These are phyloP conservation scores for Scleroderma bovista DNA, from an alignment of 768 basidiomycete genomes.

Conservation along the genomic window DNA sequence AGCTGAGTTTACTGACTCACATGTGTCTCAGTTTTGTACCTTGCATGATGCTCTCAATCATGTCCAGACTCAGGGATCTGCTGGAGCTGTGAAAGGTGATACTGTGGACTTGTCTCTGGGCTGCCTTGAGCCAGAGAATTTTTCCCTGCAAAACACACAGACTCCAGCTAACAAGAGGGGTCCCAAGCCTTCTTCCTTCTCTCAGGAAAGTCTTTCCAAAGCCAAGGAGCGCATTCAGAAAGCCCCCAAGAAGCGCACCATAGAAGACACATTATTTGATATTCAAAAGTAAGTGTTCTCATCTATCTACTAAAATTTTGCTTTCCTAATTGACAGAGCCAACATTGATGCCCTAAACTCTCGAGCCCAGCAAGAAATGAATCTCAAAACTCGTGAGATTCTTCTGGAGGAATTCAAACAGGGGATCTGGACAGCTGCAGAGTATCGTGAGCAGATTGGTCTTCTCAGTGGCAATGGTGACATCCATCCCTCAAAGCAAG, in stretches of 20 bases:
- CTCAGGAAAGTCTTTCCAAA: background rate
- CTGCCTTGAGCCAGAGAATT: background rate
- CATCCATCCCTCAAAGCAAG: background rate
- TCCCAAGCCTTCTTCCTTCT: background rate
- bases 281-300: background rate
- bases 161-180: background rate
- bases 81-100: background rate
- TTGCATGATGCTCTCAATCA: background rate
- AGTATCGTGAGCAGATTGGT: background rate
- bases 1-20: background rate
- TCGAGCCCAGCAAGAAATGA: background rate
- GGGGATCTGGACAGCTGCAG: background rate
- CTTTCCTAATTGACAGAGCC: no score
- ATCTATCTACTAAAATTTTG: no score
- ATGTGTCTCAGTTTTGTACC: slow-evolving; percentile 38
- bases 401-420: slow-evolving; percentile 4
- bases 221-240: no score
- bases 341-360: background rate
- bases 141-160: background rate
- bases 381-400: background rate
- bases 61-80: background rate
- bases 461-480: background rate
- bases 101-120: background rate
- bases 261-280: background rate
- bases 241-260: background rate